A percentile compares a stretch with the other conserved stretches of the same genome.
Conservation (phyloP, 2,329 filamentous ascomycete species). For the Aspergillaceae sp. region DNA sequence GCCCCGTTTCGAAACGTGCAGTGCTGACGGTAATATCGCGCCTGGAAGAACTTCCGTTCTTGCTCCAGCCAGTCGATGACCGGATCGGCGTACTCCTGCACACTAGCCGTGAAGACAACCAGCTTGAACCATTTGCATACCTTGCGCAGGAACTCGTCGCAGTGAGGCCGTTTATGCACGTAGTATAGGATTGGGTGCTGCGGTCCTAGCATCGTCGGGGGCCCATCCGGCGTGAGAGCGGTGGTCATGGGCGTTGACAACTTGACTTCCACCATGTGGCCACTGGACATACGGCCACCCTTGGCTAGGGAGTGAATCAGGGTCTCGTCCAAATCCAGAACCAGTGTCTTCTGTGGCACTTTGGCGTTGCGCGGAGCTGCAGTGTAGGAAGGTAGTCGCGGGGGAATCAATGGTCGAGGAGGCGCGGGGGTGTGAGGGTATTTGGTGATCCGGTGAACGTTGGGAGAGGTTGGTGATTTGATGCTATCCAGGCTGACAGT, state of each 20-base stretch:
- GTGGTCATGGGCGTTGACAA: conserved; percentile 43
- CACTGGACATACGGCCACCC: conserved; percentile 87
- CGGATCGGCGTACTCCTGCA: conserved; percentile 96
- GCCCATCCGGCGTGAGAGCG: conserved; percentile 39
- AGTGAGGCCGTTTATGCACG: conserved; percentile 94
- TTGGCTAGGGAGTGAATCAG: conserved; percentile 97
- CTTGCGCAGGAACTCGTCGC: conserved; percentile 91
- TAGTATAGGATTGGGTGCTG: conserved; percentile 98
- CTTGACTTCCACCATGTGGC: conserved; percentile 98
- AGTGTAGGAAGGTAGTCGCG: conserved; percentile 80
- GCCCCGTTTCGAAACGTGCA: conserved; percentile 92
- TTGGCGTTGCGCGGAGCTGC: conserved; percentile 34
- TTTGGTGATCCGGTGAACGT: conserved; percentile 60
- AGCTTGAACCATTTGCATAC: conserved; percentile 98
- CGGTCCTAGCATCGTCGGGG: conserved; percentile 60
- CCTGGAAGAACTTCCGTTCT: conserved; percentile 92
- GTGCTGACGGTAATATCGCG: conserved; percentile 90
- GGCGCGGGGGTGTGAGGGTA: conserved; percentile 87
- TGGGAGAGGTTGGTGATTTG: conserved; percentile 86
- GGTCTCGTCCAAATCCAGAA: conserved; percentile 93
- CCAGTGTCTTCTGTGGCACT: conserved; percentile 78
- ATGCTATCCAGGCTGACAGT: conserved; percentile 65
- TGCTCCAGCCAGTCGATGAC: conserved; percentile 98
- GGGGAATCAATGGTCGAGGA: conserved; percentile 80
- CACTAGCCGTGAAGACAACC: conserved; percentile 91